These are phyloP conservation scores for Westerdykella sp. DNA, from an alignment of 2,329 filamentous ascomycete genomes.

Conservation along the genomic window DNA sequence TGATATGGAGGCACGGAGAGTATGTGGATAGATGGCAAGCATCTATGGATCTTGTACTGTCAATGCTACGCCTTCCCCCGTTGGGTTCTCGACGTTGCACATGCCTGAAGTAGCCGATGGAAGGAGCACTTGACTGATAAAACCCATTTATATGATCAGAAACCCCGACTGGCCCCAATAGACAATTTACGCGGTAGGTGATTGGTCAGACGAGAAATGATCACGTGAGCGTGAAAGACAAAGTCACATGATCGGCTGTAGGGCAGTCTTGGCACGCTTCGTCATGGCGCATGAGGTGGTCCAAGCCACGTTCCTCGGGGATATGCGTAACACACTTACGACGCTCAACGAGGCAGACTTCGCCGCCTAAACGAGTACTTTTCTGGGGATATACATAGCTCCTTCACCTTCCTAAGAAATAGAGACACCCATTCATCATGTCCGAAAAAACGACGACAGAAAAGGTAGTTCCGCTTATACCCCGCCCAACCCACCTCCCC, in stretches of 20 bases:
- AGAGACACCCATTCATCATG: slow-evolving; percentile 5
- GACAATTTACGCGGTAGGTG: too few relatives aligned
- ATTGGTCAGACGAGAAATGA: too few relatives aligned
- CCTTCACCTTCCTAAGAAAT: not conserved
- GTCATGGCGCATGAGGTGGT: not conserved
- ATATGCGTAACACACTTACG: not conserved
- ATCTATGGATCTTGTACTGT: too few relatives aligned
- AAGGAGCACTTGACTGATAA: too few relatives aligned
- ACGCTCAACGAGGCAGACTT: too few relatives aligned
- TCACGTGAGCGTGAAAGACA: not conserved
- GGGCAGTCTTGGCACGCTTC: slow-evolving; percentile 1
- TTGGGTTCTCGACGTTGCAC: too few relatives aligned
- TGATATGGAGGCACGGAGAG: too few relatives aligned
- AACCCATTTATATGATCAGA: too few relatives aligned
- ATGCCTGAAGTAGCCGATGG: too few relatives aligned
- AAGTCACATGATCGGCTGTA: not conserved
- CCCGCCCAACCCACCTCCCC: slow-evolving; percentile 1
- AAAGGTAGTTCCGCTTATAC: slow-evolving; percentile 4
- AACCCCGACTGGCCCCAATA: too few relatives aligned
- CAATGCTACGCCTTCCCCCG: too few relatives aligned
- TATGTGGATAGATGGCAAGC: too few relatives aligned
- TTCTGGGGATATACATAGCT: not conserved
- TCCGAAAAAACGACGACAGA: slow-evolving; percentile 15
- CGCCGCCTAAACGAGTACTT: not conserved
- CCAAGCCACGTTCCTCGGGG: slow-evolving; percentile 1